Evolutionary conservation across 2,329 filamentous ascomycete genomes (phyloP).

Genomic region (Cladosporium colombiae): DNA sequence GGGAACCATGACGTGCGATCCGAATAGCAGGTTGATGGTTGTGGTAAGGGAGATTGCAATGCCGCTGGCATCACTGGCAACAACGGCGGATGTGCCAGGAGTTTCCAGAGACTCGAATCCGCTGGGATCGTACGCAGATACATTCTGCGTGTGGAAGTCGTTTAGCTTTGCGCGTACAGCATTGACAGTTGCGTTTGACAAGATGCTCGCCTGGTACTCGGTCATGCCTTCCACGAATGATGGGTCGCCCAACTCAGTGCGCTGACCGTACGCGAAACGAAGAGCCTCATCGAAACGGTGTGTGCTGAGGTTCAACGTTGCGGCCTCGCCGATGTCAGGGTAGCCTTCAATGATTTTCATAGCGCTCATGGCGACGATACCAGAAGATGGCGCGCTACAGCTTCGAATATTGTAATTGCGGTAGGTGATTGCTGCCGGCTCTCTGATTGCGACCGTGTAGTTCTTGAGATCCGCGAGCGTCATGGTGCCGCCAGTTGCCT

Average conservation of each 20-base stretch:
- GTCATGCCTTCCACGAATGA: constrained; percentile 66
- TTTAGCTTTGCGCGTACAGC: constrained; percentile 67
- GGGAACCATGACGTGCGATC: constrained; percentile 74
- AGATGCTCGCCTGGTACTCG: constrained; percentile 66
- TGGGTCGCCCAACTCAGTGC: constrained; percentile 81
- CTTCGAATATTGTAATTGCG: constrained; percentile 70
- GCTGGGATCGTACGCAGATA: constrained; percentile 71
- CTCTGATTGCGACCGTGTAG: constrained; percentile 68
- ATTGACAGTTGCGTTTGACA: constrained; percentile 61
- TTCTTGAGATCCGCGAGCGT: constrained; percentile 73
- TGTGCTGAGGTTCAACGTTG: constrained; percentile 65
- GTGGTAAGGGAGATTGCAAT: constrained; percentile 81
- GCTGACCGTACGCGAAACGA: constrained; percentile 78
- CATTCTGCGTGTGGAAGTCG: constrained; percentile 69
- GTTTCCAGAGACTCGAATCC: constrained; percentile 67
- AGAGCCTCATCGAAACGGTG: constrained; percentile 88
- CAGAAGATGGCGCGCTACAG: constrained; percentile 74
- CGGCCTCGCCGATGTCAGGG: constrained; percentile 58
- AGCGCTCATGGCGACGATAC: constrained; percentile 71
- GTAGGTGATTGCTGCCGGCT: constrained; percentile 56
- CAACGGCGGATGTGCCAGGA: constrained; percentile 73
- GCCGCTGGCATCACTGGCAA: constrained; percentile 70
- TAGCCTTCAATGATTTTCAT: constrained; percentile 85
- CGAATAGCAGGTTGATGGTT: constrained; percentile 86
- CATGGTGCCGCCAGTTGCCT: constrained; percentile 77